Evolutionary conservation across 1,284 basidiomycete species (phyloP).

Genomic region (Melampsora medusae): DNA sequence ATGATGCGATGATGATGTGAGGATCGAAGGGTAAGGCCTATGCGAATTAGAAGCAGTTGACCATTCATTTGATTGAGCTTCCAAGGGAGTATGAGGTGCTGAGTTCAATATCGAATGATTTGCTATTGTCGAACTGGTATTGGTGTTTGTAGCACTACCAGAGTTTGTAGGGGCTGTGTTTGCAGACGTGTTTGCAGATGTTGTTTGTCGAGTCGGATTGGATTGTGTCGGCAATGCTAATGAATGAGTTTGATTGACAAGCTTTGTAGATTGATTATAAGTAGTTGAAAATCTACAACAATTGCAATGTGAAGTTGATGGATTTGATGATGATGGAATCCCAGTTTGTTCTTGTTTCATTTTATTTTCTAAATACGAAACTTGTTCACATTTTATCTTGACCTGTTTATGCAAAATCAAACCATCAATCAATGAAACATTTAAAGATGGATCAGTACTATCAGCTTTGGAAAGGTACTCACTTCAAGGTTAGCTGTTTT

Average conservation of each 20-base stretch:
- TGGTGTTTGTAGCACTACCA: neutral
- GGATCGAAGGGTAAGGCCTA: too few relatives aligned
- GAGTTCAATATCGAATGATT: constrained; percentile 17
- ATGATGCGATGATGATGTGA: too few relatives aligned
- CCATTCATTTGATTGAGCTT: too few relatives aligned
- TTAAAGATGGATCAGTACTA: neutral
- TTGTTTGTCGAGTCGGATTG: neutral
- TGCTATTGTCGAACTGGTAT: neutral
- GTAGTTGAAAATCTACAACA: constrained; percentile 29
- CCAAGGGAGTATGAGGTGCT: too few relatives aligned
- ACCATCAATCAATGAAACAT: neutral
- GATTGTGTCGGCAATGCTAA: neutral
- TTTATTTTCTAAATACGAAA: constrained; percentile 12
- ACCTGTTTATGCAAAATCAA: neutral
- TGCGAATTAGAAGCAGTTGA: too few relatives aligned
- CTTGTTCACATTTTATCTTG: constrained; percentile 18
- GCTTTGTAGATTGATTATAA: neutral
- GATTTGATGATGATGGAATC: neutral
- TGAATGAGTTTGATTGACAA: constrained; percentile 9
- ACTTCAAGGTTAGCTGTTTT: constrained; percentile 36
- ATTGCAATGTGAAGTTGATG: constrained; percentile 19
- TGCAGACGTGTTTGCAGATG: neutral
- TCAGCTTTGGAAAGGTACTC: neutral
- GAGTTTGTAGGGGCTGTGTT: neutral
- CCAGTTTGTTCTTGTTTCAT: neutral